Evolutionary conservation across 805 yeast genomes (phyloP).

Genomic region (Ogataea parapolymorpha): DNA sequence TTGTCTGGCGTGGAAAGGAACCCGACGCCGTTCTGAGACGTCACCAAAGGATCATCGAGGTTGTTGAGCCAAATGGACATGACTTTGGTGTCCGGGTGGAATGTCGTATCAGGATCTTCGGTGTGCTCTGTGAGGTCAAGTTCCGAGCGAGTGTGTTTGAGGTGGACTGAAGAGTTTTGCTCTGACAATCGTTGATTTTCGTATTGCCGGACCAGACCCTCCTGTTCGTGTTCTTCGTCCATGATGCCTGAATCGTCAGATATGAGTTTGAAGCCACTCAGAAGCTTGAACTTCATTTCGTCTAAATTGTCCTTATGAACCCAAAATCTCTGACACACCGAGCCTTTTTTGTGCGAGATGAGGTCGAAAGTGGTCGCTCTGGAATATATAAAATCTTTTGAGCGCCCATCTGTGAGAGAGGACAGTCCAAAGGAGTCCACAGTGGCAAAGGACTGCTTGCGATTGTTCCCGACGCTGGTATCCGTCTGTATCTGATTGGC

Average conservation of each 20-base stretch:
- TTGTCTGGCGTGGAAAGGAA: slow-evolving; percentile 15
- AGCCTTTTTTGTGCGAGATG: slow-evolving; percentile 34
- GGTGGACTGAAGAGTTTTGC: slow-evolving; percentile 7
- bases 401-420: slow-evolving; percentile 3
- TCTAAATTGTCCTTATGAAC: slow-evolving; percentile 59
- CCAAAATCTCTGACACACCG: slow-evolving; percentile 42
- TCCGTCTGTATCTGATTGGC: neutral
- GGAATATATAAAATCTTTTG: slow-evolving; percentile 17
- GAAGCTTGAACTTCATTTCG: slow-evolving; percentile 47
- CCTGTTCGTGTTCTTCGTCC: slow-evolving; percentile 17
- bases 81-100: slow-evolving; percentile 29
- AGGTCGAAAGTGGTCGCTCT: slow-evolving; percentile 36
- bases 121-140: slow-evolving; percentile 6
- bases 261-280: slow-evolving; percentile 40
- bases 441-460: slow-evolving; percentile 17
- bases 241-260: slow-evolving; percentile 32
- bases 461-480: neutral
- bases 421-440: slow-evolving; percentile 25
- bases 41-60: slow-evolving; percentile 23
- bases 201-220: slow-evolving; percentile 3
- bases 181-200: neutral
- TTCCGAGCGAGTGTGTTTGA: slow-evolving; percentile 16
- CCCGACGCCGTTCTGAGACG: slow-evolving; percentile 20
- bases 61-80: slow-evolving; percentile 31
- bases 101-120: slow-evolving; percentile 13